Base-by-base conservation (phyloP, 129 eudicot species). In the Artemisia argyi region DNA sequence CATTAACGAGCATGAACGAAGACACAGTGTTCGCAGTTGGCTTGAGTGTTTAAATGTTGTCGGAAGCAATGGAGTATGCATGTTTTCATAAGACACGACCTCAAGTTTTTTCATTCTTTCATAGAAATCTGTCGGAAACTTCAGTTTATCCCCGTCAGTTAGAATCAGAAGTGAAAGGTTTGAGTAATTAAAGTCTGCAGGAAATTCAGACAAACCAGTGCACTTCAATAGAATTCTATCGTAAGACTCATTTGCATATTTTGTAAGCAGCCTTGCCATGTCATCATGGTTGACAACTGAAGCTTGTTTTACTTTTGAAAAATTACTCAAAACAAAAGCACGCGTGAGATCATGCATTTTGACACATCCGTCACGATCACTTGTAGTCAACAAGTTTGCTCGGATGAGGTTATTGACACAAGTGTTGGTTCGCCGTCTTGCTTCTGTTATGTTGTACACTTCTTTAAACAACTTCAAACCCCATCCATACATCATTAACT, bases 401-500 rank as follows among this genome's bases (percentile, higher is more conserved):
- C 47, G 57, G 2, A 44, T 11, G 3, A 66, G 56, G 8, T 10
- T n/a, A 0, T 66, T 18, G 46, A 66, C 30, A 47, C 39, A 47
- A 1, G 28, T 66, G 39, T 66, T 47, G 1, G 13, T 19, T 5
- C 30, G n/a, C 0, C 11, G n/a, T 66, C 56, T 66, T 19, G 71
- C 71, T 17, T 12, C 11, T 44, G n/a, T 16, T 11, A 66, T 11
- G 2, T 16, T 44, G 2, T 66, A 44, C 56, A 47, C 71, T 11
- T 66, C 48, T 17, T 19, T 66, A 11, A 44, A 66, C 16, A 44
- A 47, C 3, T 35, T 48, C 32, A 66, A 42, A 2, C 71, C 56
- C 71, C 56, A 66, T 66, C 71, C 71, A 15, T 66, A 66, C 56
- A 8, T 66, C 56, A 66, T 5, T 4, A 32, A 13, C 24, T 62